Evolutionary conservation across 192 early-diverging fungal species (phyloP).

Genomic region (Mortierella hygrophila): DNA sequence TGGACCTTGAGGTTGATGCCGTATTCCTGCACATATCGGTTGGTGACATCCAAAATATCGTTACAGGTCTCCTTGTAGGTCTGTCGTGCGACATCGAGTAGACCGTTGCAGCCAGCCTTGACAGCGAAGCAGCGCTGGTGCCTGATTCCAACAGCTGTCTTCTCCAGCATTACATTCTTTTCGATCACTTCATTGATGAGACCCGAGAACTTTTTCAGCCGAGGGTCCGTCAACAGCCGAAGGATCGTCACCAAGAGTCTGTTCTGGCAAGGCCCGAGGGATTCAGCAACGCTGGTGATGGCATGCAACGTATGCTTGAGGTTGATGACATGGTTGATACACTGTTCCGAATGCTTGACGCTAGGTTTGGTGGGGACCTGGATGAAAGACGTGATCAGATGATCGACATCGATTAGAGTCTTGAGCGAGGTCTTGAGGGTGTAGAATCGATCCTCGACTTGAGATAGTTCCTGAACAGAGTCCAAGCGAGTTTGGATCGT

Average conservation of each 20-base stretch:
- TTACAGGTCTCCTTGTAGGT: slow-evolving; percentile 83
- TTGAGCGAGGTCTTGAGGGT: slow-evolving; percentile 59
- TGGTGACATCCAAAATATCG: slow-evolving; percentile 75
- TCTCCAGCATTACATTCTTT: slow-evolving; percentile 77
- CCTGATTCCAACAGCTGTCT: slow-evolving; percentile 77
- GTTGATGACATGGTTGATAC: slow-evolving; percentile 75
- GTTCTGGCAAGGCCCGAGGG: slow-evolving; percentile 51
- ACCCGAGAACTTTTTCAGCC: slow-evolving; percentile 53
- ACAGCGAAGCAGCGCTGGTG: slow-evolving; percentile 92
- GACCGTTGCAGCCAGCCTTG: slow-evolving; percentile 84
- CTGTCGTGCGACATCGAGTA: slow-evolving; percentile 88
- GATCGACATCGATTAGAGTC: slow-evolving; percentile 66
- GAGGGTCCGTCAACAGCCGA: slow-evolving; percentile 55
- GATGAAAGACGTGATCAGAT: slow-evolving; percentile 65
- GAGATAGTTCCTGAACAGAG: slow-evolving; percentile 68
- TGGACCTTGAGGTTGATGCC: slow-evolving; percentile 75
- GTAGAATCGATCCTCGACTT: slow-evolving; percentile 64
- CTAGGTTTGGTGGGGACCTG: slow-evolving; percentile 62
- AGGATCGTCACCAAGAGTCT: slow-evolving; percentile 62
- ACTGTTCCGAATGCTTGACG: slow-evolving; percentile 70
- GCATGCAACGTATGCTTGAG: slow-evolving; percentile 76
- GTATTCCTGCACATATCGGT: slow-evolving; percentile 64
- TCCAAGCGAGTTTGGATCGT: slow-evolving; percentile 70
- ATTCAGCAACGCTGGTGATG: slow-evolving; percentile 56
- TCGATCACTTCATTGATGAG: slow-evolving; percentile 77